Conservation (phyloP, 768 basidiomycete genomes). For the Trametes villosa region DNA sequence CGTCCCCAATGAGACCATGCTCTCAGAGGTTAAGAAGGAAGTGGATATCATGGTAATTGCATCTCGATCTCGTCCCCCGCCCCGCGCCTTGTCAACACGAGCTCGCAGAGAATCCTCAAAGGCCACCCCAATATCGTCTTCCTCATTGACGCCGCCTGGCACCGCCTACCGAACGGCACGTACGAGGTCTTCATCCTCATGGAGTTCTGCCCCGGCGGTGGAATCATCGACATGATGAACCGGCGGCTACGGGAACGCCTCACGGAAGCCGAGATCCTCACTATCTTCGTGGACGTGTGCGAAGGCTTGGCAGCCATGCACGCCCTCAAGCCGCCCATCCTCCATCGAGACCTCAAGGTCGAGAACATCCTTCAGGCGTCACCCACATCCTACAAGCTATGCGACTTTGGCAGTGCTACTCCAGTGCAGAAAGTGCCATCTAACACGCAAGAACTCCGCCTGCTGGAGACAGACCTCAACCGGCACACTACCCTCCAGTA, state of each 20-base stretch:
- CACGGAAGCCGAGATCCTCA: conserved; percentile 94
- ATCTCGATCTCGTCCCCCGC: conserved; percentile 1
- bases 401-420: conserved; percentile 96
- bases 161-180: conserved; percentile 77
- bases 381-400: conserved; percentile 86
- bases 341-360: conserved; percentile 98
- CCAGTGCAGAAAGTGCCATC: conserved; percentile 76
- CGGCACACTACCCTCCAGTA: conserved; percentile 97
- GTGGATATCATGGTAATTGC: conserved; percentile 94
- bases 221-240: conserved; percentile 99
- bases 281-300: conserved; percentile 97
- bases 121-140: conserved; percentile 96
- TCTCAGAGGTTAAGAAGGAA: conserved; percentile 94
- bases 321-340: conserved; percentile 82
- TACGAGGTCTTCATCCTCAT: conserved; percentile 99
- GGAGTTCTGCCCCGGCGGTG: conserved; percentile 98
- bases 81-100: conserved; percentile 4
- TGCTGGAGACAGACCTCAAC: conserved; percentile 89
- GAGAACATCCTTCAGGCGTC: conserved; percentile 96
- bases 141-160: conserved; percentile 94
- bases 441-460: conserved; percentile 82
- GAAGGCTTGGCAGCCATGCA: conserved; percentile 99
- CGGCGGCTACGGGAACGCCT: conserved; percentile 91
- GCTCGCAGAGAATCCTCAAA: conserved; percentile 79
- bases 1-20: conserved; percentile 85